Evolutionary conservation across 768 basidiomycete species (phyloP).

Genomic region (Botryobasidium botryosum): DNA sequence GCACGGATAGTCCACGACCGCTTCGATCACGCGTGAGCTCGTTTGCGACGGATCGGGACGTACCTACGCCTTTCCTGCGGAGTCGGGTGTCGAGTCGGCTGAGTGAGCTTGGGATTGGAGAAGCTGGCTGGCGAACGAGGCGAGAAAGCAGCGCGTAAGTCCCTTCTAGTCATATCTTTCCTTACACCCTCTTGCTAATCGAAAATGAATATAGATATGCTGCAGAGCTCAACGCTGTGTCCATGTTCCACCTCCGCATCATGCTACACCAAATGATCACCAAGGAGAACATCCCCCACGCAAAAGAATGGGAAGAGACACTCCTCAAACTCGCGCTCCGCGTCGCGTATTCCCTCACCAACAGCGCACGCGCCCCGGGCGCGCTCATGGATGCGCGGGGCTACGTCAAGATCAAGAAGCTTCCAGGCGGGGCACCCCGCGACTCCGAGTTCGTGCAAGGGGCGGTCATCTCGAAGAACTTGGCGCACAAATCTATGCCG

Average conservation of each 20-base stretch:
- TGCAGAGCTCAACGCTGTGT: slow-evolving; percentile 66
- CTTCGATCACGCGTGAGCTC: slow-evolving; percentile 51
- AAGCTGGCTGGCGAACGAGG: slow-evolving; percentile 72
- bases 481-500: slow-evolving; percentile 91
- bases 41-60: slow-evolving; percentile 49
- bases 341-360: slow-evolving; percentile 72
- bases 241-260: slow-evolving; percentile 75
- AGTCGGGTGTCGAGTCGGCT: slow-evolving; percentile 70
- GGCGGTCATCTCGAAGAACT: slow-evolving; percentile 93
- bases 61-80: slow-evolving; percentile 60
- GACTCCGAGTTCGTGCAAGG: slow-evolving; percentile 97
- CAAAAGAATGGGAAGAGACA: slow-evolving; percentile 76
- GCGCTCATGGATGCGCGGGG: slow-evolving; percentile 89
- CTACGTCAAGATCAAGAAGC: slow-evolving; percentile 97
- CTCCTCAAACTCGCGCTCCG: slow-evolving; percentile 67
- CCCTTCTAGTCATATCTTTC: neutral
- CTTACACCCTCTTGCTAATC: slow-evolving; percentile 5
- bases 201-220: slow-evolving; percentile 40
- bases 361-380: slow-evolving; percentile 61
- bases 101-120: slow-evolving; percentile 28
- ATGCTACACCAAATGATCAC: slow-evolving; percentile 87
- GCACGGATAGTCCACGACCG: slow-evolving; percentile 39
- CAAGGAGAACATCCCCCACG: slow-evolving; percentile 63
- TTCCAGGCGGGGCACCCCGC: slow-evolving; percentile 79
- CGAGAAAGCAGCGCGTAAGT: slow-evolving; percentile 82